A percentile compares a stretch with the other conserved stretches of the same genome.
Conservation (phyloP, 441 rosid genomes). For the Geranium incanum region DNA sequence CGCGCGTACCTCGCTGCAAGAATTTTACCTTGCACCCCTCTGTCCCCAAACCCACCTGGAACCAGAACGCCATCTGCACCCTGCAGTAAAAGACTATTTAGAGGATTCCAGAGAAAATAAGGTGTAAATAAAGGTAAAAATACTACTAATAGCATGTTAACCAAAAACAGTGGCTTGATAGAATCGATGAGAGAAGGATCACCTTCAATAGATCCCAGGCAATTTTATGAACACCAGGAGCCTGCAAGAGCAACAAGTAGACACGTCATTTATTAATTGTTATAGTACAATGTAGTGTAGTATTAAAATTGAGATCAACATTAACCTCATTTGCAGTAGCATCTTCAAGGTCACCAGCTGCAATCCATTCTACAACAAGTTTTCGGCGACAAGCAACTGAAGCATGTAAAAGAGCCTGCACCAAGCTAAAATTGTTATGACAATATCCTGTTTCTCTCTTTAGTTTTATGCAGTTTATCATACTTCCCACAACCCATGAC, state of each 20-base stretch:
- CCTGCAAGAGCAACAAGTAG: constrained; percentile 28
- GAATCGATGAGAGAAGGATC: not conserved
- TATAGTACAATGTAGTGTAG: not conserved
- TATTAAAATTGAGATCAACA: constrained; percentile 15
- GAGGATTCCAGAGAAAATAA: constrained; percentile 1
- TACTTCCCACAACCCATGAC: not conserved
- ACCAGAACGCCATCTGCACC: constrained; percentile 89
- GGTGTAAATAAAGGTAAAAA: not conserved
- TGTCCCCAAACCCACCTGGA: constrained; percentile 97
- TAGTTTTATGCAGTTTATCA: not conserved
- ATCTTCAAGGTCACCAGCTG: constrained; percentile 26
- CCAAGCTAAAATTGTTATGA: constrained; percentile 3
- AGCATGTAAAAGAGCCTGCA: constrained; percentile 30
- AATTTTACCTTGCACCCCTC: constrained; percentile 94
- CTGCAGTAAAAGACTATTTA: constrained; percentile 34
- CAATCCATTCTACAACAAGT: constrained; percentile 26
- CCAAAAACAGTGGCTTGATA: not conserved
- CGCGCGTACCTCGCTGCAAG: constrained; percentile 79
- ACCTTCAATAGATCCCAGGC: constrained; percentile 66
- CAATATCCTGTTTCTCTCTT: not conserved
- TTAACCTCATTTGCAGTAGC: constrained; percentile 19
- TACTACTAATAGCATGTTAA: not conserved
- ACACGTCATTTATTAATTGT: constrained; percentile 13
- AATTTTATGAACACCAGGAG: constrained; percentile 47
- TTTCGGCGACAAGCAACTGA: constrained; percentile 20